A percentile compares a stretch with the other conserved stretches of the same genome.
Conservation (phyloP, 257 asterid genomes). For the Orobanche coerulescens region DNA sequence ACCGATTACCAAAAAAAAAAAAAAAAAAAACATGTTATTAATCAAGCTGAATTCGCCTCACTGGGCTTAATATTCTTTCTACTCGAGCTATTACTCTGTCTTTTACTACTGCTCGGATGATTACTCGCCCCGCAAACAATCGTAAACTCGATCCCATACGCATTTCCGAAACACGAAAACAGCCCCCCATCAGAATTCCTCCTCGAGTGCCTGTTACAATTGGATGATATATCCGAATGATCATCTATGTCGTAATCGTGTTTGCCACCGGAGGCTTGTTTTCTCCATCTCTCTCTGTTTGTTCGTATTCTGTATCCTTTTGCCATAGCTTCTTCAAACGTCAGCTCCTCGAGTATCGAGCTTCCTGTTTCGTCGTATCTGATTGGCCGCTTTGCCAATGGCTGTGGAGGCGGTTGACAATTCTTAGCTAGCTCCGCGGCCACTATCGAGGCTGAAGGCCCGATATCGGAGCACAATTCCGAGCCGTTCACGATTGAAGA, state of each 20-base stretch:
- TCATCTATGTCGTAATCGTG: background rate
- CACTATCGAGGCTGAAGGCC: slow-evolving; percentile 84
- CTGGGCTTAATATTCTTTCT: slow-evolving; percentile 29
- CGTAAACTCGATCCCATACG: slow-evolving; percentile 56
- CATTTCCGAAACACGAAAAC: slow-evolving; percentile 48
- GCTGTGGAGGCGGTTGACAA: slow-evolving; percentile 12
- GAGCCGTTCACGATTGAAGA: slow-evolving; percentile 42
- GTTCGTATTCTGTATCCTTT: slow-evolving; percentile 40
- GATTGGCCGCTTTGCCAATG: background rate
- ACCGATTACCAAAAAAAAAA: background rate
- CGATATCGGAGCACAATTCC: slow-evolving; percentile 72
- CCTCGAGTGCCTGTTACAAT: slow-evolving; percentile 21
- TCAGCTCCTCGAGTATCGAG: slow-evolving; percentile 52
- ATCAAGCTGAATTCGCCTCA: slow-evolving; percentile 29
- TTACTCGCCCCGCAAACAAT: slow-evolving; percentile 54
- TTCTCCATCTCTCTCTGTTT: slow-evolving; percentile 26
- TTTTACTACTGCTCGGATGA: slow-evolving; percentile 18
- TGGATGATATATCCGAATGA: slow-evolving; percentile 25
- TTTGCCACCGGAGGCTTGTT: slow-evolving; percentile 16
- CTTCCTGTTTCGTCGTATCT: slow-evolving; percentile 30
- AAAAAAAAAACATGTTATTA: background rate
- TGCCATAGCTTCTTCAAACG: slow-evolving; percentile 49
- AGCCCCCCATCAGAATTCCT: slow-evolving; percentile 38
- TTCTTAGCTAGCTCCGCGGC: slow-evolving; percentile 64
- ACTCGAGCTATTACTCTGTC: slow-evolving; percentile 19